A percentile compares a stretch with the other conserved stretches of the same genome.
Conservation (phyloP, 148 eudicot genomes). For the Bassia scoparia region DNA sequence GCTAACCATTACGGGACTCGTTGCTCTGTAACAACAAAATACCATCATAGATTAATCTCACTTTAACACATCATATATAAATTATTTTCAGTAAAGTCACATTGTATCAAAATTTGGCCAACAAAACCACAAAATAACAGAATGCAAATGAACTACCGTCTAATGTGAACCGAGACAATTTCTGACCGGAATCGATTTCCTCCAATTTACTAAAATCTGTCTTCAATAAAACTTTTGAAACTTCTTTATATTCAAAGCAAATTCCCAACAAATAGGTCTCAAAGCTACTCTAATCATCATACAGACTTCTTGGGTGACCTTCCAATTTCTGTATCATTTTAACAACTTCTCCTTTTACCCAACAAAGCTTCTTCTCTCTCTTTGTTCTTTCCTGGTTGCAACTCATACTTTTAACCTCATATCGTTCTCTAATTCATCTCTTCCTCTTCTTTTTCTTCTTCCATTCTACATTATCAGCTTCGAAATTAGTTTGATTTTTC, state of each 20-base stretch:
- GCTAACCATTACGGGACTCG: slow-evolving; percentile 50
- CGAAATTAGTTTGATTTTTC: slow-evolving; percentile 18
- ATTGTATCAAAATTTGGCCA: background rate
- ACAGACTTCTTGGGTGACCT: slow-evolving; percentile 68
- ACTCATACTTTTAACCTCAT: slow-evolving; percentile 43
- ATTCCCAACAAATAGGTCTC: slow-evolving; percentile 93
- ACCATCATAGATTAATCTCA: slow-evolving; percentile 9
- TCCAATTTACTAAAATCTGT: slow-evolving; percentile 82
- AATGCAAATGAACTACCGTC: slow-evolving; percentile 56
- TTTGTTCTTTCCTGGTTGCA: slow-evolving; percentile 21
- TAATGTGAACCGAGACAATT: slow-evolving; percentile 72
- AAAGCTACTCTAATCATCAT: slow-evolving; percentile 84
- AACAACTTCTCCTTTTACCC: slow-evolving; percentile 69
- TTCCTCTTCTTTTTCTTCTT: slow-evolving; percentile 72
- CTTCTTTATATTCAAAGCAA: slow-evolving; percentile 84
- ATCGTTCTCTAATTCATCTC: slow-evolving; percentile 74
- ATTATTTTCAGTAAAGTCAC: too few species aligned
- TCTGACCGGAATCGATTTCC: slow-evolving; percentile 77
- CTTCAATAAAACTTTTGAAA: slow-evolving; percentile 55
- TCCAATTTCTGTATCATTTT: slow-evolving; percentile 46
- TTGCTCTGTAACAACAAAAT: slow-evolving; percentile 39
- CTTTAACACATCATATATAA: background rate
- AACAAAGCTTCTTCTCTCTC: slow-evolving; percentile 28
- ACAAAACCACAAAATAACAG: background rate
- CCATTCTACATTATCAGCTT: slow-evolving; percentile 8